These are phyloP conservation scores for Cladorrhinum sp. DNA, from an alignment of 2,329 filamentous ascomycete genomes.

Conservation along the genomic window DNA sequence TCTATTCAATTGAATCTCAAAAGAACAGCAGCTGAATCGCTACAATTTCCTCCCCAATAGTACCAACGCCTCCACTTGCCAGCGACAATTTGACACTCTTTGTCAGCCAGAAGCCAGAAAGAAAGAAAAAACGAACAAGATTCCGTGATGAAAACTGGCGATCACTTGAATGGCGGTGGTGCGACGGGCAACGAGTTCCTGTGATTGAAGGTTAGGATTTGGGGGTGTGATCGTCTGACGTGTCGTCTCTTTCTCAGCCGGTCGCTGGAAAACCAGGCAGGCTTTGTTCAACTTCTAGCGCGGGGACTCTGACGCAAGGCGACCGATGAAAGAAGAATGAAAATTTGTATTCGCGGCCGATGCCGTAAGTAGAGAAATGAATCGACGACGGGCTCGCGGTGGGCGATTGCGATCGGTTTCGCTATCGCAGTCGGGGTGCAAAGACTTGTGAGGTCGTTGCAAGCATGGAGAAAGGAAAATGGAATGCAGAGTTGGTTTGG, in stretches of 20 bases:
- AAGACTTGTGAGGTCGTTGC: not conserved
- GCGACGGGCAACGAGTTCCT: not conserved
- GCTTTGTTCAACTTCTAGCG: not conserved
- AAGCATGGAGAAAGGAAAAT: not conserved
- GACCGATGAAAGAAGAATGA: not conserved
- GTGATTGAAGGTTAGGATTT: slow-evolving; percentile 2
- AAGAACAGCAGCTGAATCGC: slow-evolving; percentile 21
- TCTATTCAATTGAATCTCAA: slow-evolving; percentile 29
- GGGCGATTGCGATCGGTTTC: not conserved
- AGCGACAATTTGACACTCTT: slow-evolving; percentile 24
- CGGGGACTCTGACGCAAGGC: not conserved
- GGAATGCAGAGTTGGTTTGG: not conserved
- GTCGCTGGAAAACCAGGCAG: not conserved
- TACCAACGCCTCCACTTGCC: slow-evolving; percentile 26
- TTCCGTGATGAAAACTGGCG: not conserved
- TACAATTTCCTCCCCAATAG: slow-evolving; percentile 3
- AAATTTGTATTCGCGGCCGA: not conserved
- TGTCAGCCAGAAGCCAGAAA: slow-evolving; percentile 17
- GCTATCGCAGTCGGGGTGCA: not conserved
- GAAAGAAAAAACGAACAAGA: slow-evolving; percentile 7
- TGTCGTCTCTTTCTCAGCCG: not conserved
- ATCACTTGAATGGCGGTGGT: not conserved
- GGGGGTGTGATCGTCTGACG: not conserved
- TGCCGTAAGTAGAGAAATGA: not conserved
- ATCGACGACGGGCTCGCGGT: not conserved